These are phyloP conservation scores for Sarocladium brachiariae DNA, from an alignment of 2,329 filamentous ascomycete species.

Conservation along the genomic window DNA sequence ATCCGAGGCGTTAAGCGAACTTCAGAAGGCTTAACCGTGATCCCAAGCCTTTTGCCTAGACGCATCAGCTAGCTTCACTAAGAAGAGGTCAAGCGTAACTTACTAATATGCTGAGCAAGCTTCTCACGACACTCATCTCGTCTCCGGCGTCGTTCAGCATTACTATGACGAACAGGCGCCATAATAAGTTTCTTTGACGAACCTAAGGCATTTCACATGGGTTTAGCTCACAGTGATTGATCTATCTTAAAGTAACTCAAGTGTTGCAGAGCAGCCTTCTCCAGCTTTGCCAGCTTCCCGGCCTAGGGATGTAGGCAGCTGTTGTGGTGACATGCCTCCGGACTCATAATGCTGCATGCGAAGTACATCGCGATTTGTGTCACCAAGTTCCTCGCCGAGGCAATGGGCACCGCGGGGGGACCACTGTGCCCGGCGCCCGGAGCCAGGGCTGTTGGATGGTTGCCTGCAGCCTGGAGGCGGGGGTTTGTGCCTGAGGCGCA, in stretches of 20 bases:
- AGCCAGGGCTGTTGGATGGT: background rate
- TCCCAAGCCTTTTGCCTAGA: background rate
- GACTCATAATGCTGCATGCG: background rate
- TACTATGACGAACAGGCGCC: no score
- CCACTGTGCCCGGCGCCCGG: background rate
- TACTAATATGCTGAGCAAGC: no score
- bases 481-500: background rate
- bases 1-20: background rate
- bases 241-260: background rate
- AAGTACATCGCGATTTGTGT: background rate
- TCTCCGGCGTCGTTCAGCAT: no score
- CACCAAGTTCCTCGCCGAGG: background rate
- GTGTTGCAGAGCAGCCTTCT: background rate
- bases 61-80: background rate
- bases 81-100: background rate
- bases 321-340: background rate
- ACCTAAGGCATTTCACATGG: slow-evolving; percentile 14
- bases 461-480: background rate
- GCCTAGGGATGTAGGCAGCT: background rate
- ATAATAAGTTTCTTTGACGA: slow-evolving; percentile 9
- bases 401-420: background rate
- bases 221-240: background rate
- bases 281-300: background rate
- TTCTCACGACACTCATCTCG: no score
- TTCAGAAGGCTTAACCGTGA: background rate